Percentiles rank a stretch among this genome's conserved stretches.
phyloP scores from a whole-genome alignment of 2,329 filamentous ascomycete species.

The Fusarium stilboides region DNA sequence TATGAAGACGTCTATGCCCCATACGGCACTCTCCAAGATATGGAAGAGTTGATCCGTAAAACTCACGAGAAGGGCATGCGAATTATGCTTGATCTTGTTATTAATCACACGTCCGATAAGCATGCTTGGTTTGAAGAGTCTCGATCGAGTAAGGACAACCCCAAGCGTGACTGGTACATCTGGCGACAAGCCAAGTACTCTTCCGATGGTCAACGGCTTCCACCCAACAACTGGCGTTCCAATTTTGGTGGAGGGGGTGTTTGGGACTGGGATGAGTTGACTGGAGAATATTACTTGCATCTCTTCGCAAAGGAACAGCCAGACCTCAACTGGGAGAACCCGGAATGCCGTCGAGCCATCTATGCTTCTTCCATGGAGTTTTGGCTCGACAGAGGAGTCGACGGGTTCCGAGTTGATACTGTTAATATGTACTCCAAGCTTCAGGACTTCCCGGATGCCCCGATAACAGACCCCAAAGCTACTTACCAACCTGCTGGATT shows the following conservation, averaged over 20 bases:
- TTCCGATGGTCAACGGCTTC: constrained; percentile 71
- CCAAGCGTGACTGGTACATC: constrained; percentile 74
- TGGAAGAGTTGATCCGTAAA: constrained; percentile 45
- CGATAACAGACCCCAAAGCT: constrained; percentile 63
- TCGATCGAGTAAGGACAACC: constrained; percentile 31
- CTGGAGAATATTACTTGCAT: constrained; percentile 82
- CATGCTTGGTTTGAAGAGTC: constrained; percentile 49
- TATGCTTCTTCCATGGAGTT: constrained; percentile 82
- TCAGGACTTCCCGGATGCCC: constrained; percentile 70
- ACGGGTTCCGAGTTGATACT: constrained; percentile 82
- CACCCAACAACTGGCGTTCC: constrained; percentile 82
- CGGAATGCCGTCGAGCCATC: constrained; percentile 76
- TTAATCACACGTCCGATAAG: constrained; percentile 48
- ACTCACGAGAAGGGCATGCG: constrained; percentile 45
- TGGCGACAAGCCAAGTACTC: constrained; percentile 67
- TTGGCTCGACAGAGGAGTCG: constrained; percentile 82
- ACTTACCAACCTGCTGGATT: constrained; percentile 67
- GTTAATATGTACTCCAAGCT: constrained; percentile 81
- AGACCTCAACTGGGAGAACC: constrained; percentile 89
- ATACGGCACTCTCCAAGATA: constrained; percentile 46
- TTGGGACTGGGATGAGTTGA: constrained; percentile 81
- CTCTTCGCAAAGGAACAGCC: constrained; percentile 84
- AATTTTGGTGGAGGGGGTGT: constrained; percentile 73
- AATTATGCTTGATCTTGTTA: constrained; percentile 48
- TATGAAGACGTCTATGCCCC: constrained; percentile 47